Conservation (phyloP, 768 basidiomycete species). For the Lactarius sanguifluus region DNA sequence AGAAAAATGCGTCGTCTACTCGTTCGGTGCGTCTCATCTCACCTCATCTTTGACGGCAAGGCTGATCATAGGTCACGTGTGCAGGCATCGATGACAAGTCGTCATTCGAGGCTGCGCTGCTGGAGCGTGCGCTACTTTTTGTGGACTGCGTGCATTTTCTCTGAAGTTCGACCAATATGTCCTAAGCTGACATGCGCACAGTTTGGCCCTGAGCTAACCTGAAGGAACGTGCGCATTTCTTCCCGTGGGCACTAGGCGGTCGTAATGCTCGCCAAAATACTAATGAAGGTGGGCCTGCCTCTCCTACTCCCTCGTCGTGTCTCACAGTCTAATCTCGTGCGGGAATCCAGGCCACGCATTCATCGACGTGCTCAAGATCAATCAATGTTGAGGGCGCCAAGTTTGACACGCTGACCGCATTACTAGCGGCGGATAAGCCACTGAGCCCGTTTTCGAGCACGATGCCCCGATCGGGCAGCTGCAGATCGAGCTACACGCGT, state of each 20-base stretch:
- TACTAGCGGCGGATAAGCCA: constrained; percentile 41
- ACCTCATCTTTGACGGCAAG: not conserved
- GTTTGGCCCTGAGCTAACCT: constrained; percentile 28
- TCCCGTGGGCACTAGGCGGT: too few species aligned
- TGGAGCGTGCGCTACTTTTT: constrained; percentile 45
- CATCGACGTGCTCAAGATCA: constrained; percentile 70
- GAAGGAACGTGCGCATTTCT: too few species aligned
- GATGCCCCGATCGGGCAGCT: constrained; percentile 63
- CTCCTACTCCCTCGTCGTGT: constrained; percentile 6
- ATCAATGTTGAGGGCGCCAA: constrained; percentile 71
- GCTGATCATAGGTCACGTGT: too few species aligned
- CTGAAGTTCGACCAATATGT: too few species aligned
- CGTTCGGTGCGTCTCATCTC: constrained; percentile 40
- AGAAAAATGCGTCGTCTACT: constrained; percentile 48
- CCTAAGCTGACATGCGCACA: too few species aligned
- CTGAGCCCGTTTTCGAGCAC: not conserved
- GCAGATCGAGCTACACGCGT: constrained; percentile 63
- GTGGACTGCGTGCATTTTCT: constrained; percentile 36
- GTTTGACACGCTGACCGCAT: constrained; percentile 53
- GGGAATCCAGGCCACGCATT: constrained; percentile 48
- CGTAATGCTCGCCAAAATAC: too few species aligned
- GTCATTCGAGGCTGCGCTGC: constrained; percentile 48
- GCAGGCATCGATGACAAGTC: constrained; percentile 48
- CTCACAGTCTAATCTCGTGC: constrained; percentile 24
- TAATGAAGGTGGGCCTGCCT: too few species aligned